Evolutionary conservation across 2,329 filamentous ascomycete species (phyloP), one percentile per base, ranked within the genome.

Genomic region (Nothophaeocryptopus gaeumannii): DNA sequence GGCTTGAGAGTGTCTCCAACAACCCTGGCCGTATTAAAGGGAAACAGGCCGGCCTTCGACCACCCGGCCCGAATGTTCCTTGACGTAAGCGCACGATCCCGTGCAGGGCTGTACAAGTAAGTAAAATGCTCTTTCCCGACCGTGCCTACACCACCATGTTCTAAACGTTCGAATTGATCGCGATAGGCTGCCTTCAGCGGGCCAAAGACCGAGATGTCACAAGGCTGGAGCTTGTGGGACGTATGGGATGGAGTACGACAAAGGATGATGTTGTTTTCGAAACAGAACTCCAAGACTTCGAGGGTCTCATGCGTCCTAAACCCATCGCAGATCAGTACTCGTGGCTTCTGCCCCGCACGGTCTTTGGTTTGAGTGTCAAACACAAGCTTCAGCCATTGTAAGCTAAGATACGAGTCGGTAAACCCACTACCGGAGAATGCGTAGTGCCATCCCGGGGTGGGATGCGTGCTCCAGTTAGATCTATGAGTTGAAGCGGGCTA

Each of bases 271-370:
- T 65, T 65, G 42, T 70, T 65, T 42, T 63, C 49, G 40, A 66
- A 64, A 49, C 58, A 68, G 47, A 61, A 53, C 31, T 35, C 38
- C 33, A 53, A 16, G 33, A 69, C 53, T 35, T 63, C 49, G 35
- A 56, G 63, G 4, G 64, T 66, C 50, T 72, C 60, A 45, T 72
- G 64, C 13, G 63, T 67, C 8, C 57, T 58, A 43, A 72, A 69
- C 40, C 69, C 59, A 49, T 73, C 61, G 29, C 47, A 65, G 15
- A 71, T 69, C n/a, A 71, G 55, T 3, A 70, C 48, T 0, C 67
- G 63, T 52, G 60, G 68, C 49, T 59, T 67, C 8, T 56, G 30
- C 20, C 67, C 57, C 47, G 66, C 67, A 45, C 49, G 52, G 41
- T 38, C 53, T 59, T 58, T 63, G 5, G 67, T 72, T 49, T 66